Evolutionary conservation across 805 yeast species (phyloP), one percentile per base, ranked within the genome.

Genomic region (Brettanomyces anomalus): DNA sequence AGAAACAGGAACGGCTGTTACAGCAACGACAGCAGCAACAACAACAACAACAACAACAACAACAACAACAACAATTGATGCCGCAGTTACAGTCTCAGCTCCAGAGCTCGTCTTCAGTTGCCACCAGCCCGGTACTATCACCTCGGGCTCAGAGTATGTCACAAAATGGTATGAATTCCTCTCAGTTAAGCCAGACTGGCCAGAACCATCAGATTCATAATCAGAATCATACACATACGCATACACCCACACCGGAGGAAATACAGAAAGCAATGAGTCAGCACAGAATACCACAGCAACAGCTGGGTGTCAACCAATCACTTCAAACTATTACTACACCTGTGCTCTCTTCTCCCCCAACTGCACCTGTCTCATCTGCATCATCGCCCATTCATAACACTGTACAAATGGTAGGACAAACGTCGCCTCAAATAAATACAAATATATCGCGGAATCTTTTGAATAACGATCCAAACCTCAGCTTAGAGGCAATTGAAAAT

Each of bases 111-210:
- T 24, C 58, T 2, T 43, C 60, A 4, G 51, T 56, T 4, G 49
- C 62, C 10, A 55, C 61, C 4, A 45, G 63, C 43, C 54, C 55
- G 39, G 52, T 61, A 14, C 62, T 61, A 7, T 63, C 58, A 37
- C 56, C 59, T 3, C 37, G 15, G 21, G 37, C 37, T 7, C 10
- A 7, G 10, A 24, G 28, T 24, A 7, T 24, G 28, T 24, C 28
- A 24, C 28, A 7, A 24, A 24, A 24, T 7, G 10, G 6, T 24
- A 24, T 24, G 28, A 24, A 24, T 11, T 24, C 28, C 10, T 7
- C 28, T 24, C 28, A 11, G 28, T 24, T 16, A 32, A 32, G 8
- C 8, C 20, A 11, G 3, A 20, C 20, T 36, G 20, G 2, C 2
- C 26, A 17, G 10, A 11, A 16, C 10, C 26, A 18, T 14, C 38